Percentiles rank a stretch among this genome's conserved stretches.
These are phyloP conservation scores for Debaryomyces prosopidis DNA, from an alignment of 805 yeast species.

Conservation along the genomic window DNA sequence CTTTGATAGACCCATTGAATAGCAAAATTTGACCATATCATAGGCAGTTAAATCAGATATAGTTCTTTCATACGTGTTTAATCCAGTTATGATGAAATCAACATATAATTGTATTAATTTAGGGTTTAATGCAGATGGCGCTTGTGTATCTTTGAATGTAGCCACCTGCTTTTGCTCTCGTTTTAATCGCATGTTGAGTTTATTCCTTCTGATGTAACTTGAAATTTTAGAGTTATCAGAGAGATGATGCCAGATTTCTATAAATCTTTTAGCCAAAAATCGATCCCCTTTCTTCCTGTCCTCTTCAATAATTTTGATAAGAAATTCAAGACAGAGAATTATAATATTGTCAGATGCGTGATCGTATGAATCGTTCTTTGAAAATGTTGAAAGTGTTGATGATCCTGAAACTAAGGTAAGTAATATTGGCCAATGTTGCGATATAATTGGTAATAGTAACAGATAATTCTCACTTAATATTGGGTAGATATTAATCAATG, in stretches of 20 bases:
- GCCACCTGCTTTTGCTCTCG: background rate
- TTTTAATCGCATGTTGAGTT: background rate
- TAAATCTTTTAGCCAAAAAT: constrained; percentile 48
- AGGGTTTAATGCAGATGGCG: constrained; percentile 18
- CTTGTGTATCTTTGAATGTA: constrained; percentile 5
- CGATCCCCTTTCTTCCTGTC: constrained; percentile 42
- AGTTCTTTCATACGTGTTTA: constrained; percentile 38
- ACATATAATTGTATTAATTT: constrained; percentile 23
- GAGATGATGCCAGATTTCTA: constrained; percentile 43
- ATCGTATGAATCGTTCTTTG: background rate
- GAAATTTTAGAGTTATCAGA: background rate
- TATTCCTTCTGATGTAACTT: background rate
- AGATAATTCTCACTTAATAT: constrained; percentile 31
- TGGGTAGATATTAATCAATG: constrained; percentile 35
- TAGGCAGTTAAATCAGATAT: constrained; percentile 41
- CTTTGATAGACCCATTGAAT: constrained; percentile 23
- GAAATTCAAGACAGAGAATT: constrained; percentile 28
- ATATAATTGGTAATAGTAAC: constrained; percentile 31
- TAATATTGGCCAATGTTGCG: constrained; percentile 35
- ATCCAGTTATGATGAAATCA: constrained; percentile 33
- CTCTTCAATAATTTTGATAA: constrained; percentile 23
- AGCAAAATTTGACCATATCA: constrained; percentile 35
- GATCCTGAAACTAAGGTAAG: constrained; percentile 17
- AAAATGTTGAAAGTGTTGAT: constrained; percentile 9
- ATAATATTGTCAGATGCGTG: constrained; percentile 18